Conservation (phyloP, 345 rosid genomes). For the Syzygium oleosum region DNA sequence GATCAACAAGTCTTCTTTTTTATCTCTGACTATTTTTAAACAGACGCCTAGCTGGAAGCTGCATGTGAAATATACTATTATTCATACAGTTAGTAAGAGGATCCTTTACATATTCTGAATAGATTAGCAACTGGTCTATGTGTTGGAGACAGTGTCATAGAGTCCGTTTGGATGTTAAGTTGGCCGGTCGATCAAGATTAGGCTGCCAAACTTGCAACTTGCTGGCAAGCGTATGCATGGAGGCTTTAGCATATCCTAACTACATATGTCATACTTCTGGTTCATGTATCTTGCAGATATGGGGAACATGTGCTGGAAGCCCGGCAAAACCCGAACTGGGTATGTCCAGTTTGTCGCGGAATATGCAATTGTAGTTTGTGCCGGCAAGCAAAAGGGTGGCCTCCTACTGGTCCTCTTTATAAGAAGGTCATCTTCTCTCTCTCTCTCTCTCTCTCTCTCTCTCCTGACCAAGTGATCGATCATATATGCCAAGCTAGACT, state of each 20-base stretch:
- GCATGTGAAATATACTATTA: not conserved
- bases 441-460: not conserved
- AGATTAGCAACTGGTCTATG: not conserved
- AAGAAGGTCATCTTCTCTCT: slow-evolving; percentile 36
- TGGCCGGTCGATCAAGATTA: not conserved
- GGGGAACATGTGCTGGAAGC: slow-evolving; percentile 97
- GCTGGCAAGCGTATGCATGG: not conserved
- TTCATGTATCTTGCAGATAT: slow-evolving; percentile 31
- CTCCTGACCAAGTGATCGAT: not conserved
- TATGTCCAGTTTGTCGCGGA: slow-evolving; percentile 79
- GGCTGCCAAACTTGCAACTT: not conserved
- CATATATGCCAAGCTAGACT: not conserved
- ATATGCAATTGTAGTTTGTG: slow-evolving; percentile 96
- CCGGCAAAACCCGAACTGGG: slow-evolving; percentile 65
- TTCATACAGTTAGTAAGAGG: not conserved
- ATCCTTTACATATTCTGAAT: not conserved
- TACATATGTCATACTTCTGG: not conserved
- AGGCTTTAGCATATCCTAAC: not conserved
- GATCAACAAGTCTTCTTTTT: not conserved
- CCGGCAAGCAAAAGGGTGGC: slow-evolving; percentile 71
- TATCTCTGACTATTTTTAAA: not conserved
- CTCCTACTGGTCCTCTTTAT: slow-evolving; percentile 69
- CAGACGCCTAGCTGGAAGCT: not conserved
- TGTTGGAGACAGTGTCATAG: not conserved
- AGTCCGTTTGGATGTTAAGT: not conserved